Base-by-base conservation (phyloP, 306 rosid species). In the Cajanus cajan region DNA sequence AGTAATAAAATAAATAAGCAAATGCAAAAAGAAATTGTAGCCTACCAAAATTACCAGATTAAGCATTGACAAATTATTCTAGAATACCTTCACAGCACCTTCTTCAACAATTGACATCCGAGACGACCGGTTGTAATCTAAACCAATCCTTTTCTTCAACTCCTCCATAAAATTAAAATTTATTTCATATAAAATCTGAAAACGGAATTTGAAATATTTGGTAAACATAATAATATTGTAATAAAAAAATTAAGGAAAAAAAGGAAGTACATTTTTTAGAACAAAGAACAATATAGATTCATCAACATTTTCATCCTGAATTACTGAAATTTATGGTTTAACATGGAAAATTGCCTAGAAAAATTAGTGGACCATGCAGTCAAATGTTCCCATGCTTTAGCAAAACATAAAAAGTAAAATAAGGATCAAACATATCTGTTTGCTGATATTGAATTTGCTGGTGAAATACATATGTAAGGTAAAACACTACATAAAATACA, bases 81-180 rank as follows among this genome's bases (percentile, higher is more conserved):
- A 50, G 7, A 79, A 50, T 84, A 90, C 96, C 96, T 89, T 87
- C 75, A 61, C 78, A 37, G 89, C 89, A 72, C 93, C 96, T 76
- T 90, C 96, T 84, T 90, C 91, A 77, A 90, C 73, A 78, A 90
- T 87, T 68, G 96, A 89, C 93, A 90, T 87, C 73, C 91, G 87
- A 59, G 96, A 82, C 69, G 89, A 82, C 50, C 87, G 84, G 68
- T 70, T 57, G 69, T 90, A 90, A 86, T 90, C 93, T 79, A 90
- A 59, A 68, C 93, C 96, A 78, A 90, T 89, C 84, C 68, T 89
- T 85, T 87, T 89, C 87, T 89, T 90, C 85, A 90, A 82, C 78
- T 90, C 91, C 68, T 87, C 91, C 88, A 86, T 78, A 67, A 89
- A 90, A 45, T 82, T 41, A 61, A 65, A 83, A 82, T 90, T 90